Evolutionary conservation across 768 basidiomycete species (phyloP), one percentile per base, ranked within the genome.

Genomic region (Rhizopogon vinicolor): DNA sequence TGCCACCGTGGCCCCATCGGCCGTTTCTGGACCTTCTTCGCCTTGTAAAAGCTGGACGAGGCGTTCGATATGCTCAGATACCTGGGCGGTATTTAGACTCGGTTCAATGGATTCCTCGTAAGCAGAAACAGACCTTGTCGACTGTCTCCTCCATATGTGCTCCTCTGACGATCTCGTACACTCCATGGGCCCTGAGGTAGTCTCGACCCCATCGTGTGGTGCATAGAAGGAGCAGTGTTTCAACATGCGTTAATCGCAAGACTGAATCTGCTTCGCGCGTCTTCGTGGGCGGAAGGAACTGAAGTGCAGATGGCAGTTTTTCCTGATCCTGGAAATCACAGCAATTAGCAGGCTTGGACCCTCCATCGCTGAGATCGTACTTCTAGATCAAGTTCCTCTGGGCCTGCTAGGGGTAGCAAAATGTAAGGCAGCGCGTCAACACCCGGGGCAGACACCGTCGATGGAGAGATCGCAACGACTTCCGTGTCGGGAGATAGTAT

Each of bases 361-460:
- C 19, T 18, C 3, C 28, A 18, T 5, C 6, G 25, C 10, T 5
- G 31, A 19, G 44, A 22, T 53, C 76, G 52, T 61, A 91, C 92
- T 58, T 98, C 95, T 1, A 96, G 77, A 54, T 97, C 94, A 57
- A 91, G 86, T 70, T 98, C 97, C 70, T 98, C 97, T 1, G 93
- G 89, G 6, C 96, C 95, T 41, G 96, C 93, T 2, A 99, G 76
- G 0, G 97, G 96, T 0, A 95, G 80, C 3, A 99, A 78, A 10
- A 99, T 77, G 65, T 85, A 89, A 0, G 92, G 88, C 9, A 98
- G 77, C 2, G 88, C 82, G 69, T 93, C 88, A 37, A 98, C 84
- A 5, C 94, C 93, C 2, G 90, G 83, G 3, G 87, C 84, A 3
- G 69, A 69, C 13, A 65, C 62, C n/a, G 71, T 73, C 16, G 85